Evolutionary conservation across 495 filamentous ascomycete species (phyloP).

Genomic region (Neurospora sp.): DNA sequence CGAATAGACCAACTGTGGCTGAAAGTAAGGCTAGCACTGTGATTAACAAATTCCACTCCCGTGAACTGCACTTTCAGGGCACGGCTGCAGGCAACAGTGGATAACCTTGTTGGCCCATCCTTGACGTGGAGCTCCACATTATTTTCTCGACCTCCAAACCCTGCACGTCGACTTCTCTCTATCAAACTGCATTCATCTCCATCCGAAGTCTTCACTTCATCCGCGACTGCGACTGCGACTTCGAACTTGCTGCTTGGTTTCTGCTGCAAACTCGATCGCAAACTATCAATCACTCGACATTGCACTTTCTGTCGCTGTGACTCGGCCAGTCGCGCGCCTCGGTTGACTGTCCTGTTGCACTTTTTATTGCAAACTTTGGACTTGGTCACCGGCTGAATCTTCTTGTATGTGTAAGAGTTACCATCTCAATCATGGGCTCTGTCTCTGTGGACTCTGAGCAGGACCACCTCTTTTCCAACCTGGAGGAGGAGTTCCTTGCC

Average conservation of each 20-base stretch:
- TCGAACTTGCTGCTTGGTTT: not conserved
- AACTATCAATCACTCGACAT: not conserved
- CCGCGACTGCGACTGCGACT: not conserved
- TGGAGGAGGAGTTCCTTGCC: constrained; percentile 33
- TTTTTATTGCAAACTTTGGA: not conserved
- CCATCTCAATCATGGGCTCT: constrained; percentile 28
- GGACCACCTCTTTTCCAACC: constrained; percentile 30
- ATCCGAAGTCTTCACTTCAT: not conserved
- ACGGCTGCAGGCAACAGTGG: not conserved
- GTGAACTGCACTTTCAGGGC: not conserved
- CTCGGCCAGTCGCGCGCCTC: not conserved
- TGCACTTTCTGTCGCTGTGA: not conserved
- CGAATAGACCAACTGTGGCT: not conserved
- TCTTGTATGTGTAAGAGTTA: not conserved
- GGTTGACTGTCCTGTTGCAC: not conserved
- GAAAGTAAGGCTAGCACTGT: not conserved
- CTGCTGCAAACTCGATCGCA: not conserved
- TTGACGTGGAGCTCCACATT: not conserved
- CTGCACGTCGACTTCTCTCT: not conserved
- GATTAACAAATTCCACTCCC: not conserved
- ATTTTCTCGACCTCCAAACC: not conserved
- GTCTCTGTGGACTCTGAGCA: constrained; percentile 17
- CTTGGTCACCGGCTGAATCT: not conserved
- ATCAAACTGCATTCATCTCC: not conserved
- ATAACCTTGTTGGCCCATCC: not conserved